Percentiles rank a stretch among this genome's conserved stretches.
phyloP scores from a whole-genome alignment of 805 yeast genomes.

The Naumovozyma baii region DNA sequence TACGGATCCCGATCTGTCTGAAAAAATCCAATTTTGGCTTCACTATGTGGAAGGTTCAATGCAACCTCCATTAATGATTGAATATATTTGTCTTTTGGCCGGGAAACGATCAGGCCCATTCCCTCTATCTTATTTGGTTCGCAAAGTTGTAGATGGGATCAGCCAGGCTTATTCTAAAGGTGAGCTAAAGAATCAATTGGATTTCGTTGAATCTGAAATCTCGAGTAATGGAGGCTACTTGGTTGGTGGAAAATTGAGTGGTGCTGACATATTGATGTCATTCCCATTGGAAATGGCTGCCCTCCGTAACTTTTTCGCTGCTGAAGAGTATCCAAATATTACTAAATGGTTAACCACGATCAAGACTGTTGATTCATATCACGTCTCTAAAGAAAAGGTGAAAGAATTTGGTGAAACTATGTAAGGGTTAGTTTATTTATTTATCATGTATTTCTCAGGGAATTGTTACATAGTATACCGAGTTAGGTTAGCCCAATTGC shows the following conservation, averaged over 20 bases:
- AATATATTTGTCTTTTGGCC: slow-evolving; percentile 31
- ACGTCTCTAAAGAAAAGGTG: slow-evolving; percentile 10
- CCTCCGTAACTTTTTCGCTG: slow-evolving; percentile 8
- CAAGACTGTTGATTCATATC: slow-evolving; percentile 9
- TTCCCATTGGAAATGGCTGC: slow-evolving; percentile 34
- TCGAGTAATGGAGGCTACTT: slow-evolving; percentile 33
- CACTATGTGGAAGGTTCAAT: slow-evolving; percentile 57
- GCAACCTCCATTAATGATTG: slow-evolving; percentile 38
- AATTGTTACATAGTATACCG: no score
- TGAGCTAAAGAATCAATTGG: slow-evolving; percentile 35
- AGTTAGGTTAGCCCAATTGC: no score
- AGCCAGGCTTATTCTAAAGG: slow-evolving; percentile 41
- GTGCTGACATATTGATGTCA: slow-evolving; percentile 45
- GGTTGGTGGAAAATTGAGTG: slow-evolving; percentile 43
- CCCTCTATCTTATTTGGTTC: slow-evolving; percentile 38
- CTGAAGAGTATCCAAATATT: slow-evolving; percentile 20
- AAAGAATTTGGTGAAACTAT: slow-evolving; percentile 6
- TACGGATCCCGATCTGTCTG: slow-evolving; percentile 32
- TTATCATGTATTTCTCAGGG: no score
- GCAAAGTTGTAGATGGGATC: slow-evolving; percentile 36
- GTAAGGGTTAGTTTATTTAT: no score
- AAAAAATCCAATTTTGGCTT: slow-evolving; percentile 40
- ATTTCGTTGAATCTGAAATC: slow-evolving; percentile 35
- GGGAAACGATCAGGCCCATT: slow-evolving; percentile 37
- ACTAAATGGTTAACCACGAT: slow-evolving; percentile 16